Base-by-base conservation (phyloP, 202 grass and related monocot species). In the Digitaria exilis region DNA sequence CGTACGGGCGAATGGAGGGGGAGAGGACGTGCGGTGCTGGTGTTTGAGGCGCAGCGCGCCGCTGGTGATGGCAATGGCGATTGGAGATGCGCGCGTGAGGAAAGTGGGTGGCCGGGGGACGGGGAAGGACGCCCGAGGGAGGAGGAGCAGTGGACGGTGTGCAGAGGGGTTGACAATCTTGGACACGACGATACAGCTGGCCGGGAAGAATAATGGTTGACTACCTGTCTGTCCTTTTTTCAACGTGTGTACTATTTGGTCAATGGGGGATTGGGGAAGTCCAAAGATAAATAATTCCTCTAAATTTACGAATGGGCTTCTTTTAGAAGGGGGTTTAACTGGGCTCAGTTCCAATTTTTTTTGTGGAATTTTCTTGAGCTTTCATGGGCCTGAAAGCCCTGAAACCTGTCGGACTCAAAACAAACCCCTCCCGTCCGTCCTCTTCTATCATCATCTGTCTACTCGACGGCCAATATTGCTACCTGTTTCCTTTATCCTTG, bases 91-190 rank as follows among this genome's bases (percentile, higher is more conserved):
- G 49, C 67, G 66, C 73, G 73, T 73, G 50, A 54, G 10, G 73
- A 76, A 75, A 63, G 84, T 32, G 73, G 84, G 79, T 83, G 50
- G 84, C 34, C n/a, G n/a, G 51, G 61, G 45, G 75, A 75, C 4
- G 6, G 51, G 61, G 45, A 69, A 75, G 42, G 73, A 28, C 22
- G 18, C 4, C 83, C 83, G 88, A 77, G 39, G 87, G 65, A 73
- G 73, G 37, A 59, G 83, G 78, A 71, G 42, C 65, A 46, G 37
- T 73, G 83, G 84, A 82, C 58, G 87, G 78, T 81, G 69, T 0
- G 18, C 29, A 69, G 70, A 28, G 45, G 15, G n/a, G 16, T 62
- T 28, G 43, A 61, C 74, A n/a, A n/a, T n/a, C 35, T 16, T 25
- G 12, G 55, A 13, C 55, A 58, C 22, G 10, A 43, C 31, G 28